Conservation (phyloP, 768 basidiomycete genomes). For the Strobilomyces confusus region DNA sequence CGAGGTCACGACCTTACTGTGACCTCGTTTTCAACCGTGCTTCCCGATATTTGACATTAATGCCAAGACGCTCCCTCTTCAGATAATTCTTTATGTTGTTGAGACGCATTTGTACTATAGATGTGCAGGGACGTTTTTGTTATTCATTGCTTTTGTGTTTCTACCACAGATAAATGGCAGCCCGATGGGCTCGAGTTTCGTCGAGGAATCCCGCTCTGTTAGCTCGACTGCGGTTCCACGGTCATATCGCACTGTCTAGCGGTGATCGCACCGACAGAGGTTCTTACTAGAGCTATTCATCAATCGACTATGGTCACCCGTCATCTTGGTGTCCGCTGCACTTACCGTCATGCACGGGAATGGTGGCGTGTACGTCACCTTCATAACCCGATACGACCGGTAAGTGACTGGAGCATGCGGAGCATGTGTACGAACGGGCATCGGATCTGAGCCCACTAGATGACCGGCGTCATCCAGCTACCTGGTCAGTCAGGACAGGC, state of each 20-base stretch:
- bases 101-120: constrained; percentile 8
- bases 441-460: too few species aligned
- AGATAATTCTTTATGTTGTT: constrained; percentile 8
- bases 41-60: constrained; percentile 5
- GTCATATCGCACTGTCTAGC: not conserved
- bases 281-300: not conserved
- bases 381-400: not conserved
- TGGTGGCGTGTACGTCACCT: not conserved
- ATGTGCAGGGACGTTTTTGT: constrained; percentile 6
- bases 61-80: constrained; percentile 1
- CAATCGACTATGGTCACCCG: not conserved
- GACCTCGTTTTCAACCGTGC: not conserved
- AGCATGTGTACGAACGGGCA: not conserved
- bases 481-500: not conserved
- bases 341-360: not conserved
- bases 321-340: not conserved
- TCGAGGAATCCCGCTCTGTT: not conserved
- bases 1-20: not conserved
- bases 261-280: not conserved
- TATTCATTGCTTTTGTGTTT: not conserved
- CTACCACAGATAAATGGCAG: not conserved
- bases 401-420: too few species aligned
- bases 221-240: not conserved
- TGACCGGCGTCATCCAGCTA: not conserved
- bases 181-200: not conserved